Conservation (phyloP, 2,329 filamentous ascomycete genomes). For the Penicillium sp. region DNA sequence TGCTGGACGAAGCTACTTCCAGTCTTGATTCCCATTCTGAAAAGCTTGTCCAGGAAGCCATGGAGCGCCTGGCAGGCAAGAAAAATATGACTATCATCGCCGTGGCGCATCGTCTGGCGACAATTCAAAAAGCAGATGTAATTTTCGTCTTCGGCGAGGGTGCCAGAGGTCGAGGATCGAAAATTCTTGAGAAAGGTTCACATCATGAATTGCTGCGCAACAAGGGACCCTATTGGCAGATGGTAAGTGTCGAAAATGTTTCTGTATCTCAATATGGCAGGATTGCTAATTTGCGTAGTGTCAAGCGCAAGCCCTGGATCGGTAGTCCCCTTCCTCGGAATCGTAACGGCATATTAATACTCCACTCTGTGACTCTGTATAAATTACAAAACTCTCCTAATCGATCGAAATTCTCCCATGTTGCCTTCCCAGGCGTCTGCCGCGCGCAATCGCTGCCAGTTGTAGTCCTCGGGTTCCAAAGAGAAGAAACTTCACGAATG, state of each 20-base stretch:
- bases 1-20: constrained; percentile 62
- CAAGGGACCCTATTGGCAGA: constrained; percentile 4
- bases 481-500: no score
- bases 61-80: constrained; percentile 61
- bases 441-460: no score
- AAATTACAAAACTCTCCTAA: neutral
- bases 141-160: constrained; percentile 66
- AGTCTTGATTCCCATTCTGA: constrained; percentile 67
- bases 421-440: no score
- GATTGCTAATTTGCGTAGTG: neutral
- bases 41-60: constrained; percentile 66
- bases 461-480: no score
- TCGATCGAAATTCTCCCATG: neutral
- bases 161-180: constrained; percentile 30
- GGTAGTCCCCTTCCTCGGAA: neutral
- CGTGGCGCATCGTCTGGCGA: constrained; percentile 31
- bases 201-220: constrained; percentile 2
- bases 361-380: neutral
- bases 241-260: neutral
- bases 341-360: no score
- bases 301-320: constrained; percentile 5
- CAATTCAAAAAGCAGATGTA: constrained; percentile 5
- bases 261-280: no score
- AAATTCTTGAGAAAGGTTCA: constrained; percentile 52
- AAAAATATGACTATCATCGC: constrained; percentile 67